Base-by-base conservation (phyloP, 192 early-diverging fungal genomes). In the Phycomyces nitens region DNA sequence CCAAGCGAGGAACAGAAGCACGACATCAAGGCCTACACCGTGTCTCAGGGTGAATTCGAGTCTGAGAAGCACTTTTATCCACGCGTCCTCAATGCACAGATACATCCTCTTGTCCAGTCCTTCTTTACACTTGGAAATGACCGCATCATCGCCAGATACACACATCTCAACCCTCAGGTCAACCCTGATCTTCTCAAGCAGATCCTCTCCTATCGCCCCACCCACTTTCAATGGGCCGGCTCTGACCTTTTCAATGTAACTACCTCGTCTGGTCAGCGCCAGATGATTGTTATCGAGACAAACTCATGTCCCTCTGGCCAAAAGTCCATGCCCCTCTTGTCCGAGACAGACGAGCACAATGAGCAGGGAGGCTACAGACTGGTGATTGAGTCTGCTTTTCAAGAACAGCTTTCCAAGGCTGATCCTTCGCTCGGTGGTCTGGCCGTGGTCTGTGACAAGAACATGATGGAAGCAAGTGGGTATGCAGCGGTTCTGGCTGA, bases 281-380 rank as follows among this genome's bases (percentile, higher is more conserved):
- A 94, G 73, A 94, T 94, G 92, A 92, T 94, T 73, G 85, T 94
- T 43, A 86, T 94, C 24, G 92, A 94, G 68, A 94, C 92, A 42
- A 94, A 94, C 72, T 92, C 91, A 47, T 94, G 92, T 61, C 92
- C 92, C 5, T 91, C 89, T 20, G 92, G 92, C 24, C 92, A 89
- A 75, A 94, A 94, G 68, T 94, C 92, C 6, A 94, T 94, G 92
- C 92, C 92, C 10, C 72, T 92, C 2, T 66, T 94, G 12, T 86
- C 84, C 7, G 90, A 92, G 61, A 77, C 86, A 7, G 86, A 93
- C 64, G 90, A 92, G 72, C 76, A 84, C 40, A 70, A 74, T 72
- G 86, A 88, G 65, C 82, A 82, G 55, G 87, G 87, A 68, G 92
- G 92, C 2, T 94, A 93, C 66, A 83, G 91, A 23, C 58, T 86